Evolutionary conservation across 352 stramenopile species (phyloP), one percentile per base, ranked within the genome.

Genomic region (Pythium pyrilobum): DNA sequence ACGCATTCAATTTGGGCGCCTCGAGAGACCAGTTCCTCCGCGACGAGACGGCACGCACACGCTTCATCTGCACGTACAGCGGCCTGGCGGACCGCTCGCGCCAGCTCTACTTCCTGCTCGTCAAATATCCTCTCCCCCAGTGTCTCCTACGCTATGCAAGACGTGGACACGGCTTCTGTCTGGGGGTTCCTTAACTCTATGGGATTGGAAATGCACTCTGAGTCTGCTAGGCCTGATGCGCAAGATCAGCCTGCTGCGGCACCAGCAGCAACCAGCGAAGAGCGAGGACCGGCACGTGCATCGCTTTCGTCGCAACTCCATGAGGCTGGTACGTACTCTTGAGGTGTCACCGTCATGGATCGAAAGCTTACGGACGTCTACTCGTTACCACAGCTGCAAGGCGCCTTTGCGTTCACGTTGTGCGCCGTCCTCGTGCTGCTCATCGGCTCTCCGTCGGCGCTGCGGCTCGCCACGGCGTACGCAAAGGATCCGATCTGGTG

Each of bases 51-150:
- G 55, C 40, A 5, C 55, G 44, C 2, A 53, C 62, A 31, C 52
- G 36, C 29, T 74, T 85, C 10, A 29, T 72, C 9, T 89, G 79
- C 46, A 65, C 64, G 16, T 87, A 87, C 59, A 84, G 67, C 33
- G 68, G 72, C 9, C 62, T 71, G 18, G 70, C 68, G 0, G 69
- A 87, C 41, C 76, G 76, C 20, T 79, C 71, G 28, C 64, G 76
- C 10, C 64, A 85, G 45, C 66, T 75, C 21, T 70, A 85, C 56
- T 89, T 87, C 66, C 34, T 87, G 46, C 55, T 85, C 9, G 70
- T 85, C 64, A 86, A 87, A 89, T 89, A 89, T 89, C 79, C 75
- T 84, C 64, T 33, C 27, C 11, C 24, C 53, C 11, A 13, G 10
- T 29, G 34, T n/a, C n/a, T n/a, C n/a, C n/a, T n/a, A n/a, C n/a